Base-by-base conservation (phyloP, 495 filamentous ascomycete species). In the Talaromyces borbonicus region DNA sequence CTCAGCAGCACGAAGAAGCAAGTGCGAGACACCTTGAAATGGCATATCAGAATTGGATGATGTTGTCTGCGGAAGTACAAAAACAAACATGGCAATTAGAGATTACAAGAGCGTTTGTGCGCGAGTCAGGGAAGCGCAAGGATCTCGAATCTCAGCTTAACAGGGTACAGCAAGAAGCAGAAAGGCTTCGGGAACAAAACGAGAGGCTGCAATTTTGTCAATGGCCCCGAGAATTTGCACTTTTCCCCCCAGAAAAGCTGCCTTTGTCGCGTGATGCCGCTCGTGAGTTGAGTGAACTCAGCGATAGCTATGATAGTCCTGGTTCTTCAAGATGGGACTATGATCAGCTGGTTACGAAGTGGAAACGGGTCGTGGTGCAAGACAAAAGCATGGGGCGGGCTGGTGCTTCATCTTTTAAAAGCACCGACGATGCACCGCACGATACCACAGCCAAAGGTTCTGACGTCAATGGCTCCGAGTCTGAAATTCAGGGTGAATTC, bases 71-170 rank as follows among this genome's bases (percentile, higher is more conserved):
- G 7, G 69, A 75, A 14, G 65, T 78, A 30, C 73, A 74, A 26
- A 68, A 71, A 24, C 78, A 87, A 27, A 58, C 76, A 3, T 95
- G 89, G 89, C 77, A 72, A 24, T 65, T 90, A n/a, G 86, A 90
- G 56, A 71, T 87, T 30, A 80, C 81, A 1, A 78, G 87, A 29
- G 77, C 83, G 24, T 81, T 83, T 38, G 78, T 77, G 7, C 69
- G 76, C n/a, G 81, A 83, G 46, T 66, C 77, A 30, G 80, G 85
- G 45, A 75, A 80, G 51, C 71, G 79, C n/a, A 69, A 78, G 47
- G 73, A 75, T 12, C 51, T 79, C 1, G 78, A 83, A 47, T 69
- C 75, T 12, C 67, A 71, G 25, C 74, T 88, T 19, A 79, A 80
- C 15, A 57, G 69, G 8, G 70, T 79, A 2, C 74, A 78, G 38